phyloP scores from a whole-genome alignment of 768 basidiomycete genomes.

The Amanita pseudoporphyria region DNA sequence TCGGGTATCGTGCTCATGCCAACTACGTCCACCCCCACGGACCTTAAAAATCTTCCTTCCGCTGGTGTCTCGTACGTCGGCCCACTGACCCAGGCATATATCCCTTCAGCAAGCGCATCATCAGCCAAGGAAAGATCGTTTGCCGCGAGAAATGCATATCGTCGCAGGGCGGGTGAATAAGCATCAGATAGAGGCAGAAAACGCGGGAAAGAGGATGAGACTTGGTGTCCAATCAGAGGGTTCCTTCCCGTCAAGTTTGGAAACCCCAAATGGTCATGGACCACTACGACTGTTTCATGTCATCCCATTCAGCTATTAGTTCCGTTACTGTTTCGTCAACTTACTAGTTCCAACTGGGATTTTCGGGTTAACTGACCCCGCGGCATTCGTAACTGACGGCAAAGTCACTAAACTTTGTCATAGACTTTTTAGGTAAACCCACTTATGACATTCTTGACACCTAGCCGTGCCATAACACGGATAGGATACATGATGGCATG shows the following conservation, averaged over 20 bases:
- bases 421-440: neutral
- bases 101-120: conserved; percentile 65
- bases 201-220: conserved; percentile 50
- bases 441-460: conserved; percentile 72
- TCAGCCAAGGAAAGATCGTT: conserved; percentile 44
- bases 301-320: neutral
- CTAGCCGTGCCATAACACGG: conserved; percentile 67
- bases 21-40: conserved; percentile 79
- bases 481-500: conserved; percentile 69
- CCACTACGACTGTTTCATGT: conserved; percentile 56
- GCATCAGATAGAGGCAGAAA: conserved; percentile 83
- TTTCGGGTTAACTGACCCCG: conserved; percentile 67
- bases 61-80: conserved; percentile 88
- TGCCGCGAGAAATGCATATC: conserved; percentile 62
- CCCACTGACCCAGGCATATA: conserved; percentile 85
- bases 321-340: conserved; percentile 13
- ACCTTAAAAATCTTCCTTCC: conserved; percentile 69
- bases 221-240: conserved; percentile 66
- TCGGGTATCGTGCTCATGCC: conserved; percentile 94
- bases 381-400: conserved; percentile 73
- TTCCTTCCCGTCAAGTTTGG: conserved; percentile 72
- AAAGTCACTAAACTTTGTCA: neutral
- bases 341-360: conserved; percentile 76
- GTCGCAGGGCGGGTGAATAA: conserved; percentile 65
- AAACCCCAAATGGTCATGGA: conserved; percentile 79